Base-by-base conservation (phyloP, 2,329 filamentous ascomycete species). In the Zalaria sp. region DNA sequence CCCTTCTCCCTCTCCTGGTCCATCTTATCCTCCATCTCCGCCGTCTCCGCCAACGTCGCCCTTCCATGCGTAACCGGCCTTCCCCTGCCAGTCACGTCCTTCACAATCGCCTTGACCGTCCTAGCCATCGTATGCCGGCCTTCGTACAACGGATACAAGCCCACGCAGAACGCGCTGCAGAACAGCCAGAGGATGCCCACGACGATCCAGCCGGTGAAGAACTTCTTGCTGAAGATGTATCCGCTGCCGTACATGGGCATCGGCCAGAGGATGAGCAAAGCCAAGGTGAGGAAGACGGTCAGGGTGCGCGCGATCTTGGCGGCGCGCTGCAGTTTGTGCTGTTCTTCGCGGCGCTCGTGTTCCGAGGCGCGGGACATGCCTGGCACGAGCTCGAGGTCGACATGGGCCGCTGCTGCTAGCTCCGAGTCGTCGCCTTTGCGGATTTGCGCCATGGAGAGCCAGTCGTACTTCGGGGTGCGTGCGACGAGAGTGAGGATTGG, bases 181-280 rank as follows among this genome's bases (percentile, higher is more conserved):
- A 87, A 86, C 50, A 89, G 72, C 84, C 84, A 91, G 35, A 88
- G 67, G 42, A 91, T 83, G 6, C 80, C 81, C 5, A 85, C 75
- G n/a, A 45, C 41, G 32, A 50, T 40, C 83, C 83, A 89, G 37
- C 83, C 83, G 0, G 81, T 84, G 62, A 89, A 91, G 67, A 91
- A 91, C 25, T 69, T 70, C 67, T 84, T 82, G 59, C 72, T 78
- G 63, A 91, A 93, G 41, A 94, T 73, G 57, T 94, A 94, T 1
- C 74, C 74, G 0, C 72, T 71, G 7, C 85, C 87, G 55, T 91
- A 94, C 77, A 94, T 79, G 1, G 87, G 87, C 73, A 94, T 89
- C 0, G 88, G 87, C 86, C 87, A 94, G 10, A 94, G 72, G 2
- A 94, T 69, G 0, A 94, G 66, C 43, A 93, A 67, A 0, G 76